These are phyloP conservation scores for Ensete ventricosum DNA, from an alignment of 176 grass and related monocot genomes.

Conservation along the genomic window DNA sequence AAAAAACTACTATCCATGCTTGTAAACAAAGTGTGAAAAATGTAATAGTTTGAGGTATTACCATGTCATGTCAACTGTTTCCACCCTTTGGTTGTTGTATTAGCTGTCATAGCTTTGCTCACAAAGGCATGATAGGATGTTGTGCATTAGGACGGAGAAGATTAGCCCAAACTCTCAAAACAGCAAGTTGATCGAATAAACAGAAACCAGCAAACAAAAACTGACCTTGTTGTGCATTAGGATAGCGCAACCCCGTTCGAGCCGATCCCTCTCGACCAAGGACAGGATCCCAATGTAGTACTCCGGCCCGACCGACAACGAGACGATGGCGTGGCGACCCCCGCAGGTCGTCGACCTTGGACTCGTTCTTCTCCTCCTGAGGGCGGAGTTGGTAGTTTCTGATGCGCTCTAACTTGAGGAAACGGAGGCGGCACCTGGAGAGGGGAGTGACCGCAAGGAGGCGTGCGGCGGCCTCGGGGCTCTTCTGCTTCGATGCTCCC, in stretches of 20 bases:
- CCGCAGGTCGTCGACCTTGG: background rate
- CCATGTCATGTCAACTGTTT: too few species aligned
- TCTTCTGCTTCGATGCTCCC: slow-evolving; percentile 11
- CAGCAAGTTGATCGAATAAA: background rate
- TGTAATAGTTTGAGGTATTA: too few species aligned
- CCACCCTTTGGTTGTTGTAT: too few species aligned
- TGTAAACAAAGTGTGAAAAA: too few species aligned
- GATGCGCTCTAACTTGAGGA: slow-evolving; percentile 10
- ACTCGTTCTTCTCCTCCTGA: slow-evolving; percentile 11
- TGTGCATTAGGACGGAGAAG: too few species aligned
- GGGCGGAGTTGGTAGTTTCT: slow-evolving; percentile 1
- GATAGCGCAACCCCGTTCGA: slow-evolving; percentile 2
- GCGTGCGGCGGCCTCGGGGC: background rate
- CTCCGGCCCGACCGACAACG: background rate
- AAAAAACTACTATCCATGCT: too few species aligned
- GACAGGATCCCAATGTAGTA: slow-evolving; percentile 1
- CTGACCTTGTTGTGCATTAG: slow-evolving; percentile 7
- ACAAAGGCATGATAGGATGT: too few species aligned
- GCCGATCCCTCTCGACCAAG: background rate
- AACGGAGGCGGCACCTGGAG: slow-evolving; percentile 1
- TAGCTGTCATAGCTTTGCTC: too few species aligned
- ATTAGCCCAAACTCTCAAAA: too few species aligned
- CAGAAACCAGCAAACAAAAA: background rate
- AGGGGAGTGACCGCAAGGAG: slow-evolving; percentile 7
- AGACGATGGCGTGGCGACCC: slow-evolving; percentile 4